These are phyloP conservation scores for Moringa oleifera DNA, from an alignment of 345 rosid genomes.

Conservation along the genomic window DNA sequence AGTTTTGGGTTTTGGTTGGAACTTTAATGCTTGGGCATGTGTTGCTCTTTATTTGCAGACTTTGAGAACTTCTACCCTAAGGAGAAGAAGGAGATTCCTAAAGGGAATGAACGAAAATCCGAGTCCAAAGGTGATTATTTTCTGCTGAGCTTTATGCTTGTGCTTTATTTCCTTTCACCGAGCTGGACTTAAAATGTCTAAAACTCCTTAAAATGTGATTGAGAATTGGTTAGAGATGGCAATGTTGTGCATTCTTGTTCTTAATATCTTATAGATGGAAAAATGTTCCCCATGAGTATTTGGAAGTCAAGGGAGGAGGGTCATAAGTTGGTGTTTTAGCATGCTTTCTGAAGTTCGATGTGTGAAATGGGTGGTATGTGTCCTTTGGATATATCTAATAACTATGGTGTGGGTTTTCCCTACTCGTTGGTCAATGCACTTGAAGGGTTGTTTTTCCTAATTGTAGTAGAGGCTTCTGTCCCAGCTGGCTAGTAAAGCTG, in stretches of 20 bases:
- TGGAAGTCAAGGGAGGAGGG: background rate
- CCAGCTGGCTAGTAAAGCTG: too few relatives aligned
- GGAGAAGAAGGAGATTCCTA: conserved; percentile 75
- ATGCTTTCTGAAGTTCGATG: background rate
- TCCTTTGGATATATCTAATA: background rate
- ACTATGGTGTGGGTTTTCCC: background rate
- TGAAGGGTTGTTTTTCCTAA: too few relatives aligned
- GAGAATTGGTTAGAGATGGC: background rate
- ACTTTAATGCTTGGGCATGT: background rate
- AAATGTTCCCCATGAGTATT: background rate
- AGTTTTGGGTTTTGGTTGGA: background rate
- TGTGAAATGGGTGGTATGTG: too few relatives aligned
- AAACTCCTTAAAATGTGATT: background rate
- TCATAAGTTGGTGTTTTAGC: too few relatives aligned
- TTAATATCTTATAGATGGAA: background rate
- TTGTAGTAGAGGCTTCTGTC: too few relatives aligned
- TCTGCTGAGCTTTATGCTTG: background rate
- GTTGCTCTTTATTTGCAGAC: conserved; percentile 39
- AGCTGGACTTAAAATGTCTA: background rate
- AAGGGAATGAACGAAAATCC: conserved; percentile 70
- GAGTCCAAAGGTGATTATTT: conserved; percentile 60
- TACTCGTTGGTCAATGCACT: too few relatives aligned
- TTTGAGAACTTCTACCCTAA: conserved; percentile 82
- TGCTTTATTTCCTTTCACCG: background rate
- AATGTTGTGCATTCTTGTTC: background rate